Percentiles rank a stretch among this genome's conserved stretches.
Evolutionary conservation across 73 alveolate genomes (phyloP).

Genomic region (Paramecium octaurelia): DNA sequence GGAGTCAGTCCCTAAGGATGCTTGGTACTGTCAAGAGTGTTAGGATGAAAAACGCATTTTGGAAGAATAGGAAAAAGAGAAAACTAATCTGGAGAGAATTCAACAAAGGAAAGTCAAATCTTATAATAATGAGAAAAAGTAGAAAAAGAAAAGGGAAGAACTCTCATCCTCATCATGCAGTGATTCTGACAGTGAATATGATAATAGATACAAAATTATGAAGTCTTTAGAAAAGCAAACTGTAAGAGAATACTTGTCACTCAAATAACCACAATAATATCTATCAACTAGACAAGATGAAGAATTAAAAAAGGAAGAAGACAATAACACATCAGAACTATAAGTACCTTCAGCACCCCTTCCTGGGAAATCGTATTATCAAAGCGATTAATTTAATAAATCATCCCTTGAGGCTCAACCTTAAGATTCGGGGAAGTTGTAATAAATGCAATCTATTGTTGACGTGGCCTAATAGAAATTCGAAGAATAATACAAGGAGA

Average conservation of each 20-base stretch:
- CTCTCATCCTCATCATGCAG: neutral
- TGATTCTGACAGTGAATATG: constrained; percentile 44
- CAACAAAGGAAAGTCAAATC: neutral
- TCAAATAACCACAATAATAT: neutral
- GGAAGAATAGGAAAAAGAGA: constrained; percentile 40
- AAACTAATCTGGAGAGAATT: constrained; percentile 34
- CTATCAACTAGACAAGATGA: neutral
- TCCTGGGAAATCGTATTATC: neutral
- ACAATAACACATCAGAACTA: neutral
- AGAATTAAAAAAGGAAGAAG: neutral
- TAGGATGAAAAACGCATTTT: constrained; percentile 12
- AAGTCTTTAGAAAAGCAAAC: neutral
- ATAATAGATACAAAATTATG: constrained; percentile 13
- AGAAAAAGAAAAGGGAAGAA: constrained; percentile 15
- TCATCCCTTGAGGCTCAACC: neutral
- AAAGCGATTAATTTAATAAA: neutral
- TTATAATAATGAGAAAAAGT: neutral
- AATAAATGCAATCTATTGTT: neutral
- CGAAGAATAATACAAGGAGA: neutral
- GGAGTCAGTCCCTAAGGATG: constrained; percentile 57
- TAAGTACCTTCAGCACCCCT: neutral
- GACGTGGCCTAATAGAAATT: neutral
- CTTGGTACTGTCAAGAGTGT: constrained; percentile 67
- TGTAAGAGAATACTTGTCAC: neutral
- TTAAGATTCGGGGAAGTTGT: neutral